Conservation (phyloP, 306 rosid genomes). For the Gastrolobium bilobum region DNA sequence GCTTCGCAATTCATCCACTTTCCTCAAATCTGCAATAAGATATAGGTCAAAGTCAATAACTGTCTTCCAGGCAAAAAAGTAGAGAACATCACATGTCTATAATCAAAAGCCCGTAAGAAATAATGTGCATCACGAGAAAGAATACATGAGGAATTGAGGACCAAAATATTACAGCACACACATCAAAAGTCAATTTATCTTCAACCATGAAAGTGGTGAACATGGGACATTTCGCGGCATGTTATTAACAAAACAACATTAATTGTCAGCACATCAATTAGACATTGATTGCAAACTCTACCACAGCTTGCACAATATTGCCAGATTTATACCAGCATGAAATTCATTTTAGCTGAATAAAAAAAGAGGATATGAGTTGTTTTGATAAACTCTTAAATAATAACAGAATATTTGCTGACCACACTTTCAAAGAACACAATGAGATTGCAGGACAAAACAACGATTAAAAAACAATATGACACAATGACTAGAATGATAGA, state of each 20-base stretch:
- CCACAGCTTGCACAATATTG: not conserved
- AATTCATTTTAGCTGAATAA: slow-evolving; percentile 21
- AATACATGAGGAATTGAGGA: not conserved
- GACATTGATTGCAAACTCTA: not conserved
- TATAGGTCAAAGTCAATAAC: slow-evolving; percentile 37
- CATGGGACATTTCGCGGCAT: not conserved
- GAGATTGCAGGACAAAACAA: not conserved
- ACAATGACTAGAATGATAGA: slow-evolving; percentile 2
- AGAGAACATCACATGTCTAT: not conserved
- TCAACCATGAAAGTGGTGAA: not conserved
- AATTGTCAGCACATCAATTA: not conserved
- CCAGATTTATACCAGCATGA: slow-evolving; percentile 6
- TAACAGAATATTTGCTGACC: not conserved
- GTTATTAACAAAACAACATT: not conserved
- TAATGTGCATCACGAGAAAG: slow-evolving; percentile 27
- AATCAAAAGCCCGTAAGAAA: slow-evolving; percentile 23
- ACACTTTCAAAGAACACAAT: not conserved
- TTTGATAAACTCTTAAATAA: not conserved
- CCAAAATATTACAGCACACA: slow-evolving; percentile 12
- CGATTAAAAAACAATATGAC: not conserved
- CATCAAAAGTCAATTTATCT: not conserved
- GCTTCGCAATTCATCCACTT: slow-evolving; percentile 67
- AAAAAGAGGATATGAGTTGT: not conserved
- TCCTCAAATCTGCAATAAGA: slow-evolving; percentile 64
- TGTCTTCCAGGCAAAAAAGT: slow-evolving; percentile 2